These are phyloP conservation scores for Pilaira anomala DNA, from an alignment of 192 early-diverging fungal genomes.

Conservation along the genomic window DNA sequence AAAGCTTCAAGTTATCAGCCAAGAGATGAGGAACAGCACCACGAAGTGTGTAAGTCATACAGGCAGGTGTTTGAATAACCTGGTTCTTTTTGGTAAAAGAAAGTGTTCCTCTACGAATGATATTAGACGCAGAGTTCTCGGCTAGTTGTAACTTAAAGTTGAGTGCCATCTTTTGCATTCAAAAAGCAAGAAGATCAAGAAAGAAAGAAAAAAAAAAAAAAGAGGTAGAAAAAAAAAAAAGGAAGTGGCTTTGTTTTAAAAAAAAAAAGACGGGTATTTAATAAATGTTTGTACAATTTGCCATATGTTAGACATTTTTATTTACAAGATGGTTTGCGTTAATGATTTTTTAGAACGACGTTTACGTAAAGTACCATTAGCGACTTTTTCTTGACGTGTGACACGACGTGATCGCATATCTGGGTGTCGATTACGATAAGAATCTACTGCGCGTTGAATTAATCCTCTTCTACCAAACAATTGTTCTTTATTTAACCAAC, in stretches of 20 bases:
- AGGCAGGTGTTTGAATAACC: constrained; percentile 47
- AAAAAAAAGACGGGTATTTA: too few species aligned
- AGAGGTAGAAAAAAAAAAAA: background rate
- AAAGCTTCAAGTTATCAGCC: constrained; percentile 42
- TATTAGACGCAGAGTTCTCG: background rate
- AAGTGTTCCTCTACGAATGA: constrained; percentile 28
- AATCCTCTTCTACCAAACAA: constrained; percentile 64
- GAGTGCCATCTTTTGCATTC: constrained; percentile 26
- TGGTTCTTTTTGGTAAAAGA: constrained; percentile 25
- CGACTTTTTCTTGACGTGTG: constrained; percentile 62
- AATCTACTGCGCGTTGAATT: constrained; percentile 76
- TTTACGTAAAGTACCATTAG: constrained; percentile 51
- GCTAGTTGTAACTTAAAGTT: constrained; percentile 4
- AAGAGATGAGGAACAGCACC: constrained; percentile 57
- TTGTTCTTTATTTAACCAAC: constrained; percentile 60
- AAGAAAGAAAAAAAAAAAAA: constrained; percentile 3
- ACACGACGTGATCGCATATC: constrained; percentile 66
- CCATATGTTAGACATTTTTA: too few species aligned
- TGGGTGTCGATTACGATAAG: constrained; percentile 59
- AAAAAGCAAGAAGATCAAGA: background rate
- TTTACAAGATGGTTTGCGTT: constrained; percentile 11
- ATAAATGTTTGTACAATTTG: too few species aligned
- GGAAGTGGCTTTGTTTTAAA: background rate
- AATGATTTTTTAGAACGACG: constrained; percentile 24
- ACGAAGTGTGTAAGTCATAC: constrained; percentile 46